phyloP scores from a whole-genome alignment of 2,329 filamentous ascomycete species.

The Beauveria sp. region DNA sequence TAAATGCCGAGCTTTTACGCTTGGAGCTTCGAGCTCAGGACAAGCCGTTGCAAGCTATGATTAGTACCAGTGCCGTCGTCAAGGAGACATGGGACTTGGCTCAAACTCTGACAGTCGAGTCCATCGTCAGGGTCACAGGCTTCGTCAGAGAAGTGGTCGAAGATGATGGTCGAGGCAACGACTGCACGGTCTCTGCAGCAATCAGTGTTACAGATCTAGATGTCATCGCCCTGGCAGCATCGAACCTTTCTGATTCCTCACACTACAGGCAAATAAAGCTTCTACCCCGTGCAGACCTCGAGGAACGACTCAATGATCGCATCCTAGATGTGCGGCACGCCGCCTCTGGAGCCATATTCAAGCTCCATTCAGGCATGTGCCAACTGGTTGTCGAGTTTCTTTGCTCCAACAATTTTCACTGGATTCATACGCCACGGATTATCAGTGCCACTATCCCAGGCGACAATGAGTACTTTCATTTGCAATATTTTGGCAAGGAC shows the following conservation, averaged over 20 bases:
- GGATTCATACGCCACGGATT: not conserved
- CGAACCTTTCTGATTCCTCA: not conserved
- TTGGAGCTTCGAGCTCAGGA: not conserved
- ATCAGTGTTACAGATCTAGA: not conserved
- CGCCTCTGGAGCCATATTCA: not conserved
- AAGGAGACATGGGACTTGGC: not conserved
- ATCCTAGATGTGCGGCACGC: not conserved
- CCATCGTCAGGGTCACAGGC: not conserved
- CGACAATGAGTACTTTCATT: not conserved
- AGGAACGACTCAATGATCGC: not conserved
- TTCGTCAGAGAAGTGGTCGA: not conserved
- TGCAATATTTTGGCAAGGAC: slow-evolving; percentile 1
- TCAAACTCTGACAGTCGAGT: not conserved
- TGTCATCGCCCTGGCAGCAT: not conserved
- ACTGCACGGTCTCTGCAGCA: not conserved
- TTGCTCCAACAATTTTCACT: not conserved
- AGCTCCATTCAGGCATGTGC: slow-evolving; percentile 6
- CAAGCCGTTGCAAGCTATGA: not conserved
- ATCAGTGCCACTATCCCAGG: not conserved
- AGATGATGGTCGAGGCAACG: not conserved
- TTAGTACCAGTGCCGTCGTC: not conserved
- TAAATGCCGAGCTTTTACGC: not conserved
- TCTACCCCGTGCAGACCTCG: not conserved
- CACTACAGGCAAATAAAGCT: no score
- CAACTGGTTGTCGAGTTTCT: slow-evolving; percentile 6